Evolutionary conservation across 192 early-diverging fungal genomes (phyloP).

Genomic region (Podila horticola): DNA sequence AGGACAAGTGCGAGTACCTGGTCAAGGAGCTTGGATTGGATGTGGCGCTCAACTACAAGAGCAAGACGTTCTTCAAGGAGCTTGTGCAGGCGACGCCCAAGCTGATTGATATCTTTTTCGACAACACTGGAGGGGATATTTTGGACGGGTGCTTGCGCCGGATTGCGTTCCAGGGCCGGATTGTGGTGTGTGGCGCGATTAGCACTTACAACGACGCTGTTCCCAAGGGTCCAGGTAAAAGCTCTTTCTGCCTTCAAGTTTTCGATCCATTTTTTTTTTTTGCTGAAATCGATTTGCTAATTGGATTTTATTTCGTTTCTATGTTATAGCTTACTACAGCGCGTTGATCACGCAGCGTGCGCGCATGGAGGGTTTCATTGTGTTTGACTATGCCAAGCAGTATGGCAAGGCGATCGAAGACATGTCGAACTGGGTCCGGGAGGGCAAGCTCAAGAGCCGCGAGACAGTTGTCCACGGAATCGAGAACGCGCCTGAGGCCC

Average conservation of each 20-base stretch:
- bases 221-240: conserved; percentile 51
- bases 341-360: conserved; percentile 59
- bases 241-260: neutral
- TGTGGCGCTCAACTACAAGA: conserved; percentile 63
- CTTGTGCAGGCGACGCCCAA: conserved; percentile 53
- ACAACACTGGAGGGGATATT: conserved; percentile 67
- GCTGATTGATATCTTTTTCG: conserved; percentile 63
- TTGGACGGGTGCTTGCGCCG: conserved; percentile 54
- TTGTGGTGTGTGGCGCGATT: conserved; percentile 64
- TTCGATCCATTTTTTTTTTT: neutral
- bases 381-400: conserved; percentile 52
- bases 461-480: conserved; percentile 58
- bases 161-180: conserved; percentile 56
- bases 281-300: neutral
- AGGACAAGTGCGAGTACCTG: conserved; percentile 63
- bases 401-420: conserved; percentile 53
- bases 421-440: conserved; percentile 57
- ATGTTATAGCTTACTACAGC: conserved; percentile 38
- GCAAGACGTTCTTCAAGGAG: conserved; percentile 52
- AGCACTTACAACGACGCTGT: conserved; percentile 56
- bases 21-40: conserved; percentile 62
- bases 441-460: conserved; percentile 55
- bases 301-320: neutral
- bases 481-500: conserved; percentile 60
- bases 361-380: conserved; percentile 64